Evolutionary conservation across 73 alveolate species (phyloP).

Genomic region (Paramecium tetraurelia): DNA sequence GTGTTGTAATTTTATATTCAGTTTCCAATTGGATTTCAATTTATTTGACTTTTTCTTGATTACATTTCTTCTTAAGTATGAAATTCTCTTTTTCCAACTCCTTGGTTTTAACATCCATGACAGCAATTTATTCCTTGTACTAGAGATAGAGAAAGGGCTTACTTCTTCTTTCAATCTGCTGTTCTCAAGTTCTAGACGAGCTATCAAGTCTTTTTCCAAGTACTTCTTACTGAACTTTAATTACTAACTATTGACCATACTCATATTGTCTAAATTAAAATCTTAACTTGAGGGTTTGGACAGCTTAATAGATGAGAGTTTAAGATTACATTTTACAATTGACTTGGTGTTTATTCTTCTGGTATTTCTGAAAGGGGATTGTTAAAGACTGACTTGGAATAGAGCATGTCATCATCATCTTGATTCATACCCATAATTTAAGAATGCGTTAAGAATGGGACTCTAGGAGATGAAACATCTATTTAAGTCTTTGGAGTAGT

Average conservation of each 20-base stretch:
- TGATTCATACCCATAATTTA: conserved; percentile 27
- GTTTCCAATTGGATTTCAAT: not conserved
- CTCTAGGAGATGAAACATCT: conserved; percentile 44
- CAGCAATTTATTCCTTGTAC: not conserved
- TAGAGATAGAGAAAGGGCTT: not conserved
- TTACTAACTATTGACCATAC: conserved; percentile 40
- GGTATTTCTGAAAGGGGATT: conserved; percentile 40
- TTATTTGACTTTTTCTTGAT: conserved; percentile 29
- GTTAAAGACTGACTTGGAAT: not conserved
- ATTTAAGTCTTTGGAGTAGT: conserved; percentile 22
- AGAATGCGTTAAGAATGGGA: conserved; percentile 41
- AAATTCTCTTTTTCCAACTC: conserved; percentile 26
- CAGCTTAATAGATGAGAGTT: not conserved
- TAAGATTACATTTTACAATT: not conserved
- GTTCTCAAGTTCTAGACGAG: conserved; percentile 13
- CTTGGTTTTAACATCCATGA: not conserved
- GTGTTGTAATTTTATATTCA: not conserved
- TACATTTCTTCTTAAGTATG: not conserved
- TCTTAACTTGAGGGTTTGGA: not conserved
- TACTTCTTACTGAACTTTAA: conserved; percentile 13
- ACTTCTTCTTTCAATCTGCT: conserved; percentile 13
- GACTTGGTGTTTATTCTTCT: conserved; percentile 36
- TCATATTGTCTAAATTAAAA: conserved; percentile 1
- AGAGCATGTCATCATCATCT: conserved; percentile 20
- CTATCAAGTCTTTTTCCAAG: not conserved